phyloP scores from a whole-genome alignment of 768 basidiomycete species.

The Tylopilus vinaceipallidus region DNA sequence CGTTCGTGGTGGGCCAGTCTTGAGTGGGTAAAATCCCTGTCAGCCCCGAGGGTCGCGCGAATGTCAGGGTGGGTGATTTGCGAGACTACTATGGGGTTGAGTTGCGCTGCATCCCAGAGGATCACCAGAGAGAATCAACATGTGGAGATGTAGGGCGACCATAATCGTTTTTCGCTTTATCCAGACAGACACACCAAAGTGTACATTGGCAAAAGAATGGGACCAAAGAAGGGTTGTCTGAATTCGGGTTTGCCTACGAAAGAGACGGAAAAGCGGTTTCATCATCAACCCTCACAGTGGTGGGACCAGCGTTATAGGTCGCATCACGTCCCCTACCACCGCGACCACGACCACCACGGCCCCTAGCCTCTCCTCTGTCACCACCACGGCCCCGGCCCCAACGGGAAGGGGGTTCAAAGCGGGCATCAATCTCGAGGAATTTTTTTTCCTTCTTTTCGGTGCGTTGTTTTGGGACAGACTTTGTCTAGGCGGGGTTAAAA shows the following conservation, averaged over 20 bases:
- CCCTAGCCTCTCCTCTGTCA: conserved; percentile 49
- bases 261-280: conserved; percentile 89
- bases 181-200: conserved; percentile 10
- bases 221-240: conserved; percentile 7
- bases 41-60: conserved; percentile 29
- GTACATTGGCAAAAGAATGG: conserved; percentile 5
- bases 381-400: conserved; percentile 52
- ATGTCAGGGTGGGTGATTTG: not conserved
- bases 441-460: conserved; percentile 89
- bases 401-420: conserved; percentile 79
- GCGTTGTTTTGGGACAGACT: conserved; percentile 60
- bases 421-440: conserved; percentile 88
- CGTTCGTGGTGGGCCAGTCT: not conserved
- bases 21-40: conserved; percentile 8
- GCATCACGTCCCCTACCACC: conserved; percentile 46
- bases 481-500: conserved; percentile 46
- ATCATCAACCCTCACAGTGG: conserved; percentile 72
- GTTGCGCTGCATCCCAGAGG: not conserved
- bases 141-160: not conserved
- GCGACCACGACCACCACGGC: conserved; percentile 41
- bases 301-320: conserved; percentile 35
- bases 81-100: not conserved
- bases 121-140: conserved; percentile 13
- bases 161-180: conserved; percentile 11
- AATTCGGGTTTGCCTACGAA: conserved; percentile 36